These are phyloP conservation scores for Claviceps cyperi DNA, from an alignment of 2,329 filamentous ascomycete genomes.

Conservation along the genomic window DNA sequence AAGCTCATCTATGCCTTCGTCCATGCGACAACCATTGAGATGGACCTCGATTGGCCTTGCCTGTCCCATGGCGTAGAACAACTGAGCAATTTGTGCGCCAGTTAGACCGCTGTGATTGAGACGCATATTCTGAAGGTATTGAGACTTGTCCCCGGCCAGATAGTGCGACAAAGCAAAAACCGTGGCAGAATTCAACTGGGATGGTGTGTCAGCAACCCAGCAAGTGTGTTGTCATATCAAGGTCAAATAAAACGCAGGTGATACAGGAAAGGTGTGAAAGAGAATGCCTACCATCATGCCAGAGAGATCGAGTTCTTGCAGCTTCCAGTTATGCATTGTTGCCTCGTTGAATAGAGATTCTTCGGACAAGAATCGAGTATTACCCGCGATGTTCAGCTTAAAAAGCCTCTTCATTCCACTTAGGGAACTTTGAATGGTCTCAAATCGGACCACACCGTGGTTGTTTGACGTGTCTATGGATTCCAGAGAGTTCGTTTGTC, in stretches of 20 bases:
- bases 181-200: constrained; percentile 34
- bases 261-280: neutral
- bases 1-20: constrained; percentile 35
- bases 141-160: constrained; percentile 25
- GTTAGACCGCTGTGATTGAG: constrained; percentile 39
- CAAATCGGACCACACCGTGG: constrained; percentile 33
- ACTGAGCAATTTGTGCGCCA: constrained; percentile 32
- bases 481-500: constrained; percentile 30
- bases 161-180: constrained; percentile 32
- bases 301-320: constrained; percentile 41
- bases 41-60: constrained; percentile 32
- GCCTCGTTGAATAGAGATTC: constrained; percentile 32
- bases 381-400: constrained; percentile 35
- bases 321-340: constrained; percentile 26
- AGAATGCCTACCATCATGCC: constrained; percentile 30
- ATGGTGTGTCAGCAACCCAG: neutral
- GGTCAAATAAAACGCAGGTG: neutral
- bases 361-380: constrained; percentile 30
- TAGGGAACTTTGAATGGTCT: constrained; percentile 29
- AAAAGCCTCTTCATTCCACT: constrained; percentile 28
- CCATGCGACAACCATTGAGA: constrained; percentile 37
- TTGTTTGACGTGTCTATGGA: constrained; percentile 39
- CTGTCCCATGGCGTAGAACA: constrained; percentile 36
- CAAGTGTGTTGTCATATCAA: neutral
- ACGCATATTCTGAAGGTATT: constrained; percentile 27